Evolutionary conservation across 495 filamentous ascomycete genomes (phyloP).

Genomic region (Penicillium egyptiacum): DNA sequence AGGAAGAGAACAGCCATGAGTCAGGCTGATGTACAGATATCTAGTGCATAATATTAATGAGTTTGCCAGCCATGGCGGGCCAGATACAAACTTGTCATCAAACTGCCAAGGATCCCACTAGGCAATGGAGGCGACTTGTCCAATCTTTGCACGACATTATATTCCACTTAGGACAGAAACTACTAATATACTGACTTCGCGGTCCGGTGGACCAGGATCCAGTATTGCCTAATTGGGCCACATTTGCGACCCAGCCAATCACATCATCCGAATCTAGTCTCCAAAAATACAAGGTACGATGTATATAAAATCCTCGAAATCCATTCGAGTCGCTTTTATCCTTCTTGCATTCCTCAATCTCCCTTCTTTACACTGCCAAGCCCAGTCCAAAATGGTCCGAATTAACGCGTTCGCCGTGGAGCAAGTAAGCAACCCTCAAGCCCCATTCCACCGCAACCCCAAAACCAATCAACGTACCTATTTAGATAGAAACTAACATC

Average conservation of each 20-base stretch:
- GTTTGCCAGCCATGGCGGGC: not conserved
- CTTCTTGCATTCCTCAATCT: not conserved
- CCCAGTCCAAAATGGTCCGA: slow-evolving; percentile 56
- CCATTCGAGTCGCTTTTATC: not conserved
- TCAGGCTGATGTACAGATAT: slow-evolving; percentile 17
- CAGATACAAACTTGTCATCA: not conserved
- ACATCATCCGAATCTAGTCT: not conserved
- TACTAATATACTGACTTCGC: not conserved
- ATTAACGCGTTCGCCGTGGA: slow-evolving; percentile 76
- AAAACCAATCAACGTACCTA: not conserved
- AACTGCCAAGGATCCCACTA: not conserved
- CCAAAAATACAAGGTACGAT: not conserved
- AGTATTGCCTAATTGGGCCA: slow-evolving; percentile 7
- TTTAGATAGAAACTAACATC: not conserved
- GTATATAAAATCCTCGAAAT: slow-evolving; percentile 1
- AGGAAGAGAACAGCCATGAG: slow-evolving; percentile 50
- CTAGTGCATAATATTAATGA: not conserved
- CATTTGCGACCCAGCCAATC: slow-evolving; percentile 9
- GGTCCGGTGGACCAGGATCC: not conserved
- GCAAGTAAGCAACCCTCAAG: slow-evolving; percentile 47
- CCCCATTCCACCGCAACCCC: not conserved
- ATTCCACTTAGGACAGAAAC: not conserved
- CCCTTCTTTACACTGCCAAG: not conserved
- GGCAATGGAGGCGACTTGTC: not conserved
- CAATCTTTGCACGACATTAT: not conserved